Percentiles rank a stretch among this genome's conserved stretches.
phyloP scores from a whole-genome alignment of 2,329 filamentous ascomycete genomes.

The Emmonsiellopsis sp. region DNA sequence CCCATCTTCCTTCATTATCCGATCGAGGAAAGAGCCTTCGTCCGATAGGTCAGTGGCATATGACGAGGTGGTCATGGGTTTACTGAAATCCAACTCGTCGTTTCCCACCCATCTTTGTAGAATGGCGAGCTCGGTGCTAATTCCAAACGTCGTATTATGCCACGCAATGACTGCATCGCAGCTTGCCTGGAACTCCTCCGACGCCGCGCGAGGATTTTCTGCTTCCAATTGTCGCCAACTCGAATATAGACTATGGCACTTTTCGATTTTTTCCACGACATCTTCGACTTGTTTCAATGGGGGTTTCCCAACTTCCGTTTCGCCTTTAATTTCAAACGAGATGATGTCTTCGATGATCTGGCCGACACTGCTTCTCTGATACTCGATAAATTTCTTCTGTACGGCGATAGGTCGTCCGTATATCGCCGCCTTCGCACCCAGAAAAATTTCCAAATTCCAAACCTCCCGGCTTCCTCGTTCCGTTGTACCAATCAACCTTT shows the following conservation, averaged over 20 bases:
- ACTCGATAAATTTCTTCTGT: slow-evolving; percentile 80
- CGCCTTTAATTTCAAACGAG: slow-evolving; percentile 87
- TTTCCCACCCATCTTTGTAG: slow-evolving; percentile 96
- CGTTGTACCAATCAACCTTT: slow-evolving; percentile 73
- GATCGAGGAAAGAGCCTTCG: slow-evolving; percentile 87
- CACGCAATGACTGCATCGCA: slow-evolving; percentile 86
- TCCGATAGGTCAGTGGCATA: slow-evolving; percentile 68
- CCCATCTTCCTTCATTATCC: slow-evolving; percentile 90
- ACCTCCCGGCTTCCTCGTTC: slow-evolving; percentile 65
- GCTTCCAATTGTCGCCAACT: slow-evolving; percentile 64
- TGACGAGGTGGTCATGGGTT: slow-evolving; percentile 59
- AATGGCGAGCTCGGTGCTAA: slow-evolving; percentile 87
- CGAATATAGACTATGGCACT: slow-evolving; percentile 75
- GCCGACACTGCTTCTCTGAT: slow-evolving; percentile 64
- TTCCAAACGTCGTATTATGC: slow-evolving; percentile 94
- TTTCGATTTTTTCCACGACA: slow-evolving; percentile 82
- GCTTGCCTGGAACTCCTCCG: slow-evolving; percentile 66
- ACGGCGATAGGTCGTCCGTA: slow-evolving; percentile 77
- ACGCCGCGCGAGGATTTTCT: slow-evolving; percentile 68
- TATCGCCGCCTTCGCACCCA: slow-evolving; percentile 72
- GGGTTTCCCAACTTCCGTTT: slow-evolving; percentile 81
- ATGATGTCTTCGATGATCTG: slow-evolving; percentile 77
- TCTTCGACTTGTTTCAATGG: slow-evolving; percentile 82
- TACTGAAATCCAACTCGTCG: slow-evolving; percentile 82
- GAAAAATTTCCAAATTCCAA: slow-evolving; percentile 66